phyloP scores from a whole-genome alignment of 768 basidiomycete genomes.

The Kwoniella botswanensis region DNA sequence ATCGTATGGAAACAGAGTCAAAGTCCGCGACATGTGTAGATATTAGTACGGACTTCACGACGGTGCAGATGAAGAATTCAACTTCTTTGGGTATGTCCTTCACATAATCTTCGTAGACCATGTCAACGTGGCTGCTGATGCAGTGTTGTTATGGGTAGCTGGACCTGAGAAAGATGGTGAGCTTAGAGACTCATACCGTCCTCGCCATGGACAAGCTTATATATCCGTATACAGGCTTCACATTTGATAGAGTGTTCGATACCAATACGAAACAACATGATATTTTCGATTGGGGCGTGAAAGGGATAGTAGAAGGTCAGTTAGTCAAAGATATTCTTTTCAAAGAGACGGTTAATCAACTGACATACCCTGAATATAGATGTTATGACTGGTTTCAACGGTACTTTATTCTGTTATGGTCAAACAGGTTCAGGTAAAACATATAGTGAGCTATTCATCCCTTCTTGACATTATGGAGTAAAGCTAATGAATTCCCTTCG shows the following conservation, averaged over 20 bases:
- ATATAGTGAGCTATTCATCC: constrained; percentile 54
- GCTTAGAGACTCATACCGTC: not conserved
- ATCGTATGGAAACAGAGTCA: constrained; percentile 83
- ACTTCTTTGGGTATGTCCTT: constrained; percentile 40
- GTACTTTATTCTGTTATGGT: constrained; percentile 74
- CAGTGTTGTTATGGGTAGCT: constrained; percentile 44
- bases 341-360: not conserved
- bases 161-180: constrained; percentile 87
- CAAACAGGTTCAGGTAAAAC: constrained; percentile 58
- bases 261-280: constrained; percentile 88
- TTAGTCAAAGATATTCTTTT: not conserved
- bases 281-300: constrained; percentile 98
- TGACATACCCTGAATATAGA: constrained; percentile 62
- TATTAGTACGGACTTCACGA: constrained; percentile 83
- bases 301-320: constrained; percentile 90
- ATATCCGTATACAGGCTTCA: constrained; percentile 66
- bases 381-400: constrained; percentile 98
- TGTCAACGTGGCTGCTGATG: not conserved
- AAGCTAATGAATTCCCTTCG: constrained; percentile 60
- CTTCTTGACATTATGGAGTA: not conserved
- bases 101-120: constrained; percentile 56
- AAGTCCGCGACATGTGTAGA: constrained; percentile 84
- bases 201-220: not conserved
- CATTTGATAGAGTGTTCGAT: constrained; percentile 94
- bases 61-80: constrained; percentile 73